Evolutionary conservation across 352 stramenopile genomes (phyloP).

Genomic region (Globisporangium apiculatum): DNA sequence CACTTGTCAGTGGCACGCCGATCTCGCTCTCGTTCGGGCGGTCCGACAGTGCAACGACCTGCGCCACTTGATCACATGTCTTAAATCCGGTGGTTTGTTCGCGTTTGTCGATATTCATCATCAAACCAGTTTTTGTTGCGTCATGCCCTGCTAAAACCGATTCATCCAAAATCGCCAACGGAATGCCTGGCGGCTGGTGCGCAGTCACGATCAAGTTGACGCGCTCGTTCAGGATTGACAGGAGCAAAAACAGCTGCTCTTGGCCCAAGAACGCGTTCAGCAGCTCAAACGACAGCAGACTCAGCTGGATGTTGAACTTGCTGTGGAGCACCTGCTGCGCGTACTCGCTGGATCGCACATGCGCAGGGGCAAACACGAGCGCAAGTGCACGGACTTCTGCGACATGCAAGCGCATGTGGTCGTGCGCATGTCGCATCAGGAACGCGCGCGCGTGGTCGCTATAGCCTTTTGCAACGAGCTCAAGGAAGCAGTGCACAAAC

Average conservation of each 20-base stretch:
- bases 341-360: constrained; percentile 71
- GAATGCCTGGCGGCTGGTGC: constrained; percentile 56
- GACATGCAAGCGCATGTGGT: constrained; percentile 66
- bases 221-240: constrained; percentile 74
- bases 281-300: constrained; percentile 77
- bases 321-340: constrained; percentile 65
- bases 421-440: constrained; percentile 44
- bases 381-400: constrained; percentile 57
- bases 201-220: constrained; percentile 66
- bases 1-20: constrained; percentile 34
- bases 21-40: constrained; percentile 73
- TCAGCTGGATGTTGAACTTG: constrained; percentile 83
- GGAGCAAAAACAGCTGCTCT: constrained; percentile 64
- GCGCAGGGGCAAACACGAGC: constrained; percentile 53
- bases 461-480: constrained; percentile 66
- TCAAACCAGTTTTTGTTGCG: constrained; percentile 7
- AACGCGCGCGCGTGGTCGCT: constrained; percentile 41
- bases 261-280: constrained; percentile 76
- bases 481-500: constrained; percentile 80
- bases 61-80: constrained; percentile 51
- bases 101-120: constrained; percentile 36
- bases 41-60: constrained; percentile 34
- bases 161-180: constrained; percentile 61
- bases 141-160: background rate
- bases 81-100: constrained; percentile 34